Evolutionary conservation across 768 basidiomycete species (phyloP).

Genomic region (Tylopilus vinaceipallidus): DNA sequence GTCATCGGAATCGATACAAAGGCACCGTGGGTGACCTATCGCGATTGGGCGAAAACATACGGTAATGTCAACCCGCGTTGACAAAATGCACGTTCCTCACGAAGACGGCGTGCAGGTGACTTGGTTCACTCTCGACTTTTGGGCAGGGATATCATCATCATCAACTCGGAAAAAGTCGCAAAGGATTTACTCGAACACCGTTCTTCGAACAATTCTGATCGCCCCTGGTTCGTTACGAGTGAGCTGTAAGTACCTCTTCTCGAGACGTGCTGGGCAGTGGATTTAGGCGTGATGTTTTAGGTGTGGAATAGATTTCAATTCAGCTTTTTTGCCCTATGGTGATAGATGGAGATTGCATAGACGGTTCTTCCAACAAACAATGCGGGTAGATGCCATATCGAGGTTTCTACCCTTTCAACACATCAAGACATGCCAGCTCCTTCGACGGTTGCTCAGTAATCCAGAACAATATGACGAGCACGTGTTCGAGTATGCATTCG

Average conservation of each 20-base stretch:
- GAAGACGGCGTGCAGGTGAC: neutral
- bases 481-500: neutral
- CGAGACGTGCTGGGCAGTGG: neutral
- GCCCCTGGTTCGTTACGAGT: neutral
- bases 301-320: neutral
- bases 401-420: neutral
- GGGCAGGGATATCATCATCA: neutral
- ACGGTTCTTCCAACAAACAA: neutral
- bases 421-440: neutral
- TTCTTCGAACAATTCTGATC: neutral
- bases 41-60: neutral
- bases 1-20: neutral
- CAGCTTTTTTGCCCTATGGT: neutral
- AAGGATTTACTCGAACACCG: neutral
- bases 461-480: neutral
- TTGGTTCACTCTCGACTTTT: neutral
- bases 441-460: neutral
- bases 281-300: neutral
- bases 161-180: neutral
- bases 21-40: neutral
- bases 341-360: neutral
- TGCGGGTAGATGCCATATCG: neutral
- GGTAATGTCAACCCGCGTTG: neutral
- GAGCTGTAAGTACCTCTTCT: neutral
- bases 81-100: neutral